Evolutionary conservation across 108 stramenopile genomes (phyloP).

Genomic region (Hondaea fermentalgiana): DNA sequence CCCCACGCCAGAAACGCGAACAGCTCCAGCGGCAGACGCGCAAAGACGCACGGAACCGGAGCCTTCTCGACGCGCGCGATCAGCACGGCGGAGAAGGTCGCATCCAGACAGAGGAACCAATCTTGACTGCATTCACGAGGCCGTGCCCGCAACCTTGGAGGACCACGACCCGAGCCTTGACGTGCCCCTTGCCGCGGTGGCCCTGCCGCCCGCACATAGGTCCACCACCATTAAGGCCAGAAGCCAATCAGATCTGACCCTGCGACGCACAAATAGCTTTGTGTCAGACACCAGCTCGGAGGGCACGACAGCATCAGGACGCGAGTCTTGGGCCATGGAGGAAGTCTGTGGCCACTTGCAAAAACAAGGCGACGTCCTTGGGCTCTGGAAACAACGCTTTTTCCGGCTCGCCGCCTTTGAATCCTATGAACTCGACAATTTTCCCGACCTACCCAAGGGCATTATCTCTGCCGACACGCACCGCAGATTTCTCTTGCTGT

Average conservation of each 20-base stretch:
- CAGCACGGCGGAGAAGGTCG: background rate
- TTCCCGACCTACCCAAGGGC: background rate
- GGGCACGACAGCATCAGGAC: background rate
- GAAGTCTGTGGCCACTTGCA: background rate
- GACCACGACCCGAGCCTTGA: background rate
- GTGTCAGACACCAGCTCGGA: background rate
- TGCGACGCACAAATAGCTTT: background rate
- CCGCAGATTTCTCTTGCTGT: background rate
- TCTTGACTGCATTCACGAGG: background rate
- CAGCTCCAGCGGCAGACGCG: no score
- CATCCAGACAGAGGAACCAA: background rate
- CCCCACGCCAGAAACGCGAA: no score
- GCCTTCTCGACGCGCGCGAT: background rate
- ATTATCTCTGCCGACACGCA: background rate
- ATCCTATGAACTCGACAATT: background rate
- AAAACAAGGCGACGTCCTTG: background rate
- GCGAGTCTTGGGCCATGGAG: background rate
- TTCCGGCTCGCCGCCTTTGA: slow-evolving; percentile 8
- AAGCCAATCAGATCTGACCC: background rate
- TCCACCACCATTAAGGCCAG: background rate
- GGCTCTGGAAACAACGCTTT: background rate
- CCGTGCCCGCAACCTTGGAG: background rate
- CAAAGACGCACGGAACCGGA: background rate
- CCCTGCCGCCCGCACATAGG: background rate
- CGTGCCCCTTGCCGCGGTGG: background rate